These are phyloP conservation scores for Toxicodendron radicans DNA, from an alignment of 345 rosid species.

Conservation along the genomic window DNA sequence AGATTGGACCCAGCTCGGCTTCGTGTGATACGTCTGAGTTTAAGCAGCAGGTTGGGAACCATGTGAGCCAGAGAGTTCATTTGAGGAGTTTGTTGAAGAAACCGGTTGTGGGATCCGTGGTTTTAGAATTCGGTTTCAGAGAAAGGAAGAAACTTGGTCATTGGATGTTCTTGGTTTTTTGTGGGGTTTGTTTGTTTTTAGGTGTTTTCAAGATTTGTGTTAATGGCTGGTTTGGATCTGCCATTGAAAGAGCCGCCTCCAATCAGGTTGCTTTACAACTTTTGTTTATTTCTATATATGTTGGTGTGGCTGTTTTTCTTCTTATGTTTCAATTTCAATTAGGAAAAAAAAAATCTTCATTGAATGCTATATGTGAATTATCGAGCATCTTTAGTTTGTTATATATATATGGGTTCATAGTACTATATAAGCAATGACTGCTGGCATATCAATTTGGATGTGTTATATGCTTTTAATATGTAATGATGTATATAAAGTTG, in stretches of 20 bases:
- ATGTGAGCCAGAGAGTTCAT: slow-evolving; percentile 49
- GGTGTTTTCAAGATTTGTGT: slow-evolving; percentile 89
- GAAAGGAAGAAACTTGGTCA: slow-evolving; percentile 80
- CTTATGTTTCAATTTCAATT: background rate
- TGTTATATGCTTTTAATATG: too few relatives aligned
- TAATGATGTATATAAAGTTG: too few relatives aligned
- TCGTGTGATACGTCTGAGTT: slow-evolving; percentile 41
- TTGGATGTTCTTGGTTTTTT: slow-evolving; percentile 80
- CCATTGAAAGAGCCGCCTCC: slow-evolving; percentile 57
- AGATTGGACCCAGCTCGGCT: slow-evolving; percentile 30
- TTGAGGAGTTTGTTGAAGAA: slow-evolving; percentile 49
- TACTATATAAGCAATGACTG: too few relatives aligned
- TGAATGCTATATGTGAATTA: background rate
- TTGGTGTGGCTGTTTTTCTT: background rate
- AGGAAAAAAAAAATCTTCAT: too few relatives aligned
- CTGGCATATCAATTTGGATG: too few relatives aligned
- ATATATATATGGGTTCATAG: too few relatives aligned
- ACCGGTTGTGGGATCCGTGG: slow-evolving; percentile 52
- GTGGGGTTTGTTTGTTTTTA: slow-evolving; percentile 79
- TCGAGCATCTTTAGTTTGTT: too few relatives aligned
- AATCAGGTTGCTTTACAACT: slow-evolving; percentile 42
- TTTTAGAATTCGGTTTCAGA: slow-evolving; percentile 59
- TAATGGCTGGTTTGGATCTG: slow-evolving; percentile 88
- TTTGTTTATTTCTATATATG: background rate
- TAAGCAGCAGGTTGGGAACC: slow-evolving; percentile 34